Evolutionary conservation across 345 rosid genomes (phyloP).

Genomic region (Eucalyptus tenuipes): DNA sequence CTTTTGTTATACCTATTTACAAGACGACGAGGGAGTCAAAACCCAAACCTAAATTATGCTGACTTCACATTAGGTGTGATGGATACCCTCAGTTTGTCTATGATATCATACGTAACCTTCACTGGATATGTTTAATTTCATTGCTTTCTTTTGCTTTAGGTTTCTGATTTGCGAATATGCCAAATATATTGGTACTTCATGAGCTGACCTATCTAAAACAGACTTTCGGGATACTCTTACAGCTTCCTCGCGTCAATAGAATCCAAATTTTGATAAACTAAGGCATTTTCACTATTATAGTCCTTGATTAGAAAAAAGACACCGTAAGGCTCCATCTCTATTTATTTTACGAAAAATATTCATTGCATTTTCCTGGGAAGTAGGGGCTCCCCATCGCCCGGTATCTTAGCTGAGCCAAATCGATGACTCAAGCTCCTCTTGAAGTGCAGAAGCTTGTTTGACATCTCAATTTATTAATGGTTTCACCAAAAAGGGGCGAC

Average conservation of each 20-base stretch:
- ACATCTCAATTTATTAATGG: not conserved
- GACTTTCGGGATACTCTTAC: not conserved
- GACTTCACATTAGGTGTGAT: not conserved
- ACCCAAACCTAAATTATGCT: not conserved
- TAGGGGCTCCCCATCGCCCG: not conserved
- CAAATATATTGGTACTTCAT: not conserved
- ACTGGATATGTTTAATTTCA: not conserved
- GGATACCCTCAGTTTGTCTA: not conserved
- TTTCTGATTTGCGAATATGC: not conserved
- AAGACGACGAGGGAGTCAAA: no score
- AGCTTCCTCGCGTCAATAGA: not conserved
- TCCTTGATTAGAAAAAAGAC: not conserved
- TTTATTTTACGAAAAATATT: not conserved
- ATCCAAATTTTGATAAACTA: not conserved
- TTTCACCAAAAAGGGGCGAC: not conserved
- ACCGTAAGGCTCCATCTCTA: not conserved
- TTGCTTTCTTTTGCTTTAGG: not conserved
- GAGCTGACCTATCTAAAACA: not conserved
- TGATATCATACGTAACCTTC: not conserved
- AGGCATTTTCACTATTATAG: not conserved
- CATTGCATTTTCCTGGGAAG: not conserved
- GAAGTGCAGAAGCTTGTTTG: not conserved
- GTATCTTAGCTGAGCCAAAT: not conserved
- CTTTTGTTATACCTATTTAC: no score
- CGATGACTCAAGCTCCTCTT: not conserved